These are phyloP conservation scores for Claviceps cyperi DNA, from an alignment of 2,329 filamentous ascomycete species.

Conservation along the genomic window DNA sequence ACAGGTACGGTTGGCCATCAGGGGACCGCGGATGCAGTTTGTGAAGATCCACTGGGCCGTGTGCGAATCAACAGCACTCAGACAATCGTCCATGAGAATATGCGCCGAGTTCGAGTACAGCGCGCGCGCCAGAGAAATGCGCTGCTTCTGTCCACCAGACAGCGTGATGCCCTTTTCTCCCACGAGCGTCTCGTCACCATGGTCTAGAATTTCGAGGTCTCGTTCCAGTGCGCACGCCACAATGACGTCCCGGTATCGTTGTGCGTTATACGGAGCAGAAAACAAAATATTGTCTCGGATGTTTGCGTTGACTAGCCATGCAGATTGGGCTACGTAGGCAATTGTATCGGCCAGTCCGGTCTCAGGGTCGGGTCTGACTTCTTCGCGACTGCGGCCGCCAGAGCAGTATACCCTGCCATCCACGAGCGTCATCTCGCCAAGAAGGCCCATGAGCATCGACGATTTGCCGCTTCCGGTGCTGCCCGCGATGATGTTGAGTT, in stretches of 20 bases:
- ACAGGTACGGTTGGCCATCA: conserved; percentile 83
- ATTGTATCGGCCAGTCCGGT: conserved; percentile 83
- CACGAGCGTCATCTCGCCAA: conserved; percentile 88
- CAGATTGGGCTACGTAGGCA: conserved; percentile 91
- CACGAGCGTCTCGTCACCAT: conserved; percentile 83
- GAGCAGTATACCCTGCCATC: conserved; percentile 73
- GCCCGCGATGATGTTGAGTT: conserved; percentile 84
- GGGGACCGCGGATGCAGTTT: conserved; percentile 73
- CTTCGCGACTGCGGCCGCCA: conserved; percentile 71
- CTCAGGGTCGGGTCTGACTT: conserved; percentile 64
- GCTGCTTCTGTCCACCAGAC: conserved; percentile 93
- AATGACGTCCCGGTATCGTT: conserved; percentile 76
- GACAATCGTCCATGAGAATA: conserved; percentile 81
- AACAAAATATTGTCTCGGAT: conserved; percentile 96
- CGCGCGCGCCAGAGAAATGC: conserved; percentile 89
- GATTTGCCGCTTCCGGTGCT: conserved; percentile 94
- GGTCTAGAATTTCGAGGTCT: conserved; percentile 82
- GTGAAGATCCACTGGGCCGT: conserved; percentile 97
- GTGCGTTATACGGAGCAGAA: conserved; percentile 62
- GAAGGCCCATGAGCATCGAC: conserved; percentile 83
- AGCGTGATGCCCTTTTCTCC: conserved; percentile 96
- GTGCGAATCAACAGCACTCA: conserved; percentile 93
- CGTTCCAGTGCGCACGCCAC: conserved; percentile 81
- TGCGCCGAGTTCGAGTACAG: conserved; percentile 93
- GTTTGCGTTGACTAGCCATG: conserved; percentile 91